Percentiles rank a stretch among this genome's conserved stretches.
Conservation (phyloP, 768 basidiomycete species). For the Lactarius trivialis region DNA sequence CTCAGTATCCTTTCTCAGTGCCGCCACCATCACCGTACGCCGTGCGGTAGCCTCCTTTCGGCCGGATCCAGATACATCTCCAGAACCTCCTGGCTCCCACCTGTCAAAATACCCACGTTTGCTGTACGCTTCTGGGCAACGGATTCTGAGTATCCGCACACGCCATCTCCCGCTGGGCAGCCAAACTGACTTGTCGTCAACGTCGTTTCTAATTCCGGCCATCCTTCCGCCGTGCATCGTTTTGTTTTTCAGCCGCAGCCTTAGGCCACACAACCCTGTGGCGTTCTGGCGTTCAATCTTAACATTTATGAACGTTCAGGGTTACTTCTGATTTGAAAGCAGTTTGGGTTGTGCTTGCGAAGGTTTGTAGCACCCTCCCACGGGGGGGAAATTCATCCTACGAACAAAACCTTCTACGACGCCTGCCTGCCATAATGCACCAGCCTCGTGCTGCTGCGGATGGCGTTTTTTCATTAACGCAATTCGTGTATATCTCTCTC, state of each 20-base stretch:
- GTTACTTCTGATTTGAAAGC: slow-evolving; percentile 1
- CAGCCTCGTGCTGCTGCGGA: slow-evolving; percentile 12
- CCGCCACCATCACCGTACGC: slow-evolving; percentile 17
- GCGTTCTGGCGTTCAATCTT: slow-evolving; percentile 3
- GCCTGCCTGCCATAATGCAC: not conserved
- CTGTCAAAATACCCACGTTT: not conserved
- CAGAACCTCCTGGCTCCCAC: not conserved
- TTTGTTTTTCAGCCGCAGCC: not conserved
- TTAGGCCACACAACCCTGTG: not conserved
- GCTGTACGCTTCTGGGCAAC: not conserved
- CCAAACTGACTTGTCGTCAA: not conserved
- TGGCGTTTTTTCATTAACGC: not conserved
- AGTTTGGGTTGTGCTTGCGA: slow-evolving; percentile 6
- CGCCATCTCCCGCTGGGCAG: not conserved
- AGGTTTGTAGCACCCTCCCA: not conserved
- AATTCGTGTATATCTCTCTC: not conserved
- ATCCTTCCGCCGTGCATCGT: not conserved
- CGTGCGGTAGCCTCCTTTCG: not conserved
- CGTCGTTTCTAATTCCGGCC: not conserved
- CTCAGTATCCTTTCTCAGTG: slow-evolving; percentile 8
- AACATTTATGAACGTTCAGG: not conserved
- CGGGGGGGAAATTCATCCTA: not conserved
- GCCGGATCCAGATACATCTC: slow-evolving; percentile 9
- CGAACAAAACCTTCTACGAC: slow-evolving; percentile 4
- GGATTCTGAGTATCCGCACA: not conserved